Conservation (phyloP, 2,329 filamentous ascomycete genomes). For the Chaetomiaceae sp. region DNA sequence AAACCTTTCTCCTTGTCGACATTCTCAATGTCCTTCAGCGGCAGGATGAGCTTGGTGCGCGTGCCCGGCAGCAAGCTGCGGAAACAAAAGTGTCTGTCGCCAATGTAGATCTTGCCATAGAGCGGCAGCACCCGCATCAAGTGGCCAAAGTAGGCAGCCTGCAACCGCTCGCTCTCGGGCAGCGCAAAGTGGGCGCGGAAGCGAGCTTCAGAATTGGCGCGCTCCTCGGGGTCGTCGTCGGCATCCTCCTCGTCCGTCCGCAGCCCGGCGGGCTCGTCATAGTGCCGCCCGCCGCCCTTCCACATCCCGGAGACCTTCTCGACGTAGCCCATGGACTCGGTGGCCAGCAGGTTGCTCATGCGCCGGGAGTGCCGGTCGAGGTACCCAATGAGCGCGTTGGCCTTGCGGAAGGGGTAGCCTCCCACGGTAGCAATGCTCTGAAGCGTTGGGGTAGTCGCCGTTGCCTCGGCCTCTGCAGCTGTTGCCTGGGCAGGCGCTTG, state of each 20-base stretch:
- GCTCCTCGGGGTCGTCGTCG: slow-evolving; percentile 54
- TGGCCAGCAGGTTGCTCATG: slow-evolving; percentile 78
- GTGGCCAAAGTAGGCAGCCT: slow-evolving; percentile 88
- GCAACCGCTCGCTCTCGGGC: slow-evolving; percentile 75
- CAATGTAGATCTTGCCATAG: slow-evolving; percentile 95
- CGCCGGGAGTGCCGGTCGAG: slow-evolving; percentile 72
- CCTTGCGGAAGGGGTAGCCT: slow-evolving; percentile 75
- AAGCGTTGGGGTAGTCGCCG: slow-evolving; percentile 41
- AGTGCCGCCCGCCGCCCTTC: slow-evolving; percentile 86
- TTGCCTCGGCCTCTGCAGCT: slow-evolving; percentile 30
- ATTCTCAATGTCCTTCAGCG: slow-evolving; percentile 86
- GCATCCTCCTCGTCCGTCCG: slow-evolving; percentile 52
- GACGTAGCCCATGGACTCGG: slow-evolving; percentile 92
- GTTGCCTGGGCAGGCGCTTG: slow-evolving; percentile 40
- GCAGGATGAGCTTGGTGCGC: slow-evolving; percentile 86
- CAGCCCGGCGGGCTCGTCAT: slow-evolving; percentile 58
- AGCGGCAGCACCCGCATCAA: slow-evolving; percentile 85
- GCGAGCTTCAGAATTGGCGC: slow-evolving; percentile 66
- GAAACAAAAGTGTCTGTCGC: slow-evolving; percentile 84
- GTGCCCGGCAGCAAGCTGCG: slow-evolving; percentile 85
- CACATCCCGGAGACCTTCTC: slow-evolving; percentile 98
- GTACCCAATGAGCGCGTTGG: slow-evolving; percentile 77
- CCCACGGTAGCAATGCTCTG: slow-evolving; percentile 58
- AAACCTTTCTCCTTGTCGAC: slow-evolving; percentile 95
- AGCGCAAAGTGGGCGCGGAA: slow-evolving; percentile 89